Percentiles rank a stretch among this genome's conserved stretches.
Conservation (phyloP, 1,284 basidiomycete species). For the Puccinia triticina region DNA sequence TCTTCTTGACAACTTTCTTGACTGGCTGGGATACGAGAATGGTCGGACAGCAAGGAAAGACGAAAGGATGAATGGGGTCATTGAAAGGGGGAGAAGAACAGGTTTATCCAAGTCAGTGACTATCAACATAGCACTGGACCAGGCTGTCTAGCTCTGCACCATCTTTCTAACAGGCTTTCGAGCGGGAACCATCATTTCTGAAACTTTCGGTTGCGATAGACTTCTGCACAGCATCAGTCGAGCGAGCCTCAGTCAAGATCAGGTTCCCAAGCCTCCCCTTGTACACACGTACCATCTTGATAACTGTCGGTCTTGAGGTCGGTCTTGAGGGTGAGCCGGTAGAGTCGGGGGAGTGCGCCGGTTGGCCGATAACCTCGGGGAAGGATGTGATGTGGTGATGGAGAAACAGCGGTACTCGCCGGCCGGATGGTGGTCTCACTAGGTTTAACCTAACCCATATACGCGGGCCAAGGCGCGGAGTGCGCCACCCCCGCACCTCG, state of each 20-base stretch:
- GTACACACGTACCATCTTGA: constrained; percentile 20
- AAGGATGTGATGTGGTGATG: neutral
- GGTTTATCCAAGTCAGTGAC: constrained; percentile 27
- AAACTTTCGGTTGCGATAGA: neutral
- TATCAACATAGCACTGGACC: constrained; percentile 20
- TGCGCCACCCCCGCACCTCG: too few relatives aligned
- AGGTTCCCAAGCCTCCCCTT: constrained; percentile 20
- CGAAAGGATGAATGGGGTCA: constrained; percentile 25
- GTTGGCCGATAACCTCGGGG: too few relatives aligned
- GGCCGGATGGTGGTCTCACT: neutral
- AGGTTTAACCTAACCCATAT: constrained; percentile 6
- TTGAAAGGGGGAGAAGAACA: constrained; percentile 47
- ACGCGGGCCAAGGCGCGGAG: too few relatives aligned
- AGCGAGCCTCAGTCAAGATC: constrained; percentile 1
- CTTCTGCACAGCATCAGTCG: neutral
- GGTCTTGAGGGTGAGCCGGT: constrained; percentile 10
- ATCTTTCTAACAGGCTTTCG: constrained; percentile 29
- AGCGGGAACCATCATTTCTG: constrained; percentile 2
- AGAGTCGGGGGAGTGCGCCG: too few relatives aligned
- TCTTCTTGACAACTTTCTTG: constrained; percentile 55
- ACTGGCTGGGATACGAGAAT: constrained; percentile 58
- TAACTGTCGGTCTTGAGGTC: constrained; percentile 5
- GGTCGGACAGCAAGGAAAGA: constrained; percentile 43
- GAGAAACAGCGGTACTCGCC: neutral
- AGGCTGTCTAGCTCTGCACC: constrained; percentile 13